A percentile compares a stretch with the other conserved stretches of the same genome.
phyloP scores from a whole-genome alignment of 352 stramenopile genomes.

The Globisporangium parvum region DNA sequence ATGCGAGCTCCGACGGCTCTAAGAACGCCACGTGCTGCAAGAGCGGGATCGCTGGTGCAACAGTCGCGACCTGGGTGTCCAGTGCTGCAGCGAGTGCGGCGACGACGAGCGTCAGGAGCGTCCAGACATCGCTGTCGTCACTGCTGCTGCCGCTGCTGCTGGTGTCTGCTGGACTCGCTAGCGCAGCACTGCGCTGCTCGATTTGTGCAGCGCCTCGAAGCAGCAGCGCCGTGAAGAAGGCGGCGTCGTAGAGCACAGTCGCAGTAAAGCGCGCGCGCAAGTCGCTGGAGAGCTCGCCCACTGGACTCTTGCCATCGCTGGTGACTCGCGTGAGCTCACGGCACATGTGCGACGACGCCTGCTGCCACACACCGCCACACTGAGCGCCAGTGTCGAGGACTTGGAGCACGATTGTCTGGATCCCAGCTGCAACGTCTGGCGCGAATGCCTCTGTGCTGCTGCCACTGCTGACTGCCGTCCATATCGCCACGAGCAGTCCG shows the following conservation, averaged over 20 bases:
- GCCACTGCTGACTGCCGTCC: constrained; percentile 6
- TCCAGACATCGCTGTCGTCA: constrained; percentile 21
- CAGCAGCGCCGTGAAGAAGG: constrained; percentile 22
- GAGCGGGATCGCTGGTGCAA: constrained; percentile 30
- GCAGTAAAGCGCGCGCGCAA: constrained; percentile 14
- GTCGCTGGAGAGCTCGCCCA: constrained; percentile 4
- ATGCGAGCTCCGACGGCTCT: constrained; percentile 21
- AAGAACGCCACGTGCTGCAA: constrained; percentile 58
- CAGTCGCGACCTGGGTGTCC: constrained; percentile 13
- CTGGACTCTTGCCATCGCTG: not conserved
- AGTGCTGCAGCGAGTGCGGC: constrained; percentile 13
- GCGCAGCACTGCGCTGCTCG: not conserved
- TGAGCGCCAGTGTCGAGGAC: constrained; percentile 10
- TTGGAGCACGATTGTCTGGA: constrained; percentile 22
- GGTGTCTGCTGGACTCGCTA: not conserved
- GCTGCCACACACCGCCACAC: not conserved
- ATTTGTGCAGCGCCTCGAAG: constrained; percentile 9
- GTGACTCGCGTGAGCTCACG: not conserved
- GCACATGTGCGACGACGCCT: not conserved
- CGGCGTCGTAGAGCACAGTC: constrained; percentile 21
- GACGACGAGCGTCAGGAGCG: constrained; percentile 19
- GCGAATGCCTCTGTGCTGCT: not conserved
- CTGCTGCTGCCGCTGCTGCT: not conserved
- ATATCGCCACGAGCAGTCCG: constrained; percentile 16
- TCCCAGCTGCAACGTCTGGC: constrained; percentile 10